Conservation (phyloP, 148 eudicot species). For the Oxyria digyna region DNA sequence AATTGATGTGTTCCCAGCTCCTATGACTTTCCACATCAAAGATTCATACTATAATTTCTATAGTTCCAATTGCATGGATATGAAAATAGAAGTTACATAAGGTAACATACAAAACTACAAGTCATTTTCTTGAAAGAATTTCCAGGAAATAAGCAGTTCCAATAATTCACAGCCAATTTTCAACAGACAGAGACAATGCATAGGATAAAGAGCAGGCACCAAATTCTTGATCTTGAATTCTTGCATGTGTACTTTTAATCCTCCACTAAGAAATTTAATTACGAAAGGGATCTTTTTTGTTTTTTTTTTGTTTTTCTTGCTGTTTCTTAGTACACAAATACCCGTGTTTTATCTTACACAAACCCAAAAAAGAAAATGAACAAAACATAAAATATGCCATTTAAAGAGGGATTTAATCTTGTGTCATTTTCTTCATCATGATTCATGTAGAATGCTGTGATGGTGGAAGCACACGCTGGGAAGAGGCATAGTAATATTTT, state of each 20-base stretch:
- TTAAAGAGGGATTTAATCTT: background rate
- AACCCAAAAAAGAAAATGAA: no score
- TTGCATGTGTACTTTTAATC: background rate
- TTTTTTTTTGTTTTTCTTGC: background rate
- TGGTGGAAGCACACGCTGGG: no score
- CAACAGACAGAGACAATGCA: background rate
- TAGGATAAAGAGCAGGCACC: background rate
- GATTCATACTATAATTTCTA: background rate
- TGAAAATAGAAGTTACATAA: background rate
- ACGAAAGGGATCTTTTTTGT: background rate
- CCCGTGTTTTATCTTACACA: no score
- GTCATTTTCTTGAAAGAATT: background rate
- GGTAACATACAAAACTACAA: background rate
- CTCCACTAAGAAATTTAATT: no score
- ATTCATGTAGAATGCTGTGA: background rate
- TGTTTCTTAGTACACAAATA: background rate
- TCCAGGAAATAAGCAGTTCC: background rate
- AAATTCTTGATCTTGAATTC: background rate
- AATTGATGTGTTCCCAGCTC: background rate
- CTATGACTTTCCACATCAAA: background rate
- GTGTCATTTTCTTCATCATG: slow-evolving; percentile 1
- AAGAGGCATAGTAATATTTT: no score
- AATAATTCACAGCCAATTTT: background rate
- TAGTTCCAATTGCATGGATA: background rate
- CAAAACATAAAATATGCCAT: background rate